Base-by-base conservation (phyloP, 2,329 filamentous ascomycete genomes). In the Ophiostoma angusticollis region DNA sequence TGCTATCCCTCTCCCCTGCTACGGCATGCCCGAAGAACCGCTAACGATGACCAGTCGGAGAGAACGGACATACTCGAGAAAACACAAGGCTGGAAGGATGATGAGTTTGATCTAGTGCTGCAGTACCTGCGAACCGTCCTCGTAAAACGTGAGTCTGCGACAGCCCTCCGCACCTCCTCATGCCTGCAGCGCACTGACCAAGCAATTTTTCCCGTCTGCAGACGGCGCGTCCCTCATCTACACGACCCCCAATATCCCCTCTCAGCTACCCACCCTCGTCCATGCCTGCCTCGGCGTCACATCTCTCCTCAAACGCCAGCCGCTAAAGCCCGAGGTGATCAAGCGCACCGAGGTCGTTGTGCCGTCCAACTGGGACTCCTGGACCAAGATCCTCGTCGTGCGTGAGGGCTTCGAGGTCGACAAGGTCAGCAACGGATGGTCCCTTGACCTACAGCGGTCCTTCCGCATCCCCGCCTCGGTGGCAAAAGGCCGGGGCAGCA, bases 311-410 rank as follows among this genome's bases (percentile, higher is more conserved):
- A 84, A 84, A 58, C 74, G 78, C 46, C 74, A 84, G 52, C 75
- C 80, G 18, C 68, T 93, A 18, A 91, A 85, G 60, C 82, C 87
- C 56, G 93, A 94, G 51, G 83, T 93, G 44, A 91, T 93, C 48
- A 91, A 91, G 61, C 74, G 89, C 43, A 87, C 94, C 58, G 93
- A 93, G 67, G 87, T 98, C 39, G 70, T 95, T 5, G 83, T 98
- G 1, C 89, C 89, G 2, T 82, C 87, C 13, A 95, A 95, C 57
- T 98, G 91, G 91, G 91, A 98, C 59, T 95, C 87, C 0, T 95
- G 86, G 84, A 87, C 86, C 43, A 98, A 96, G 61, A 95, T 98
- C 44, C 74, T 89, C 30, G 85, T 96, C 31, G 67, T 96, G 21
- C 76, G 85, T 39, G 91, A 94, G 54, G 84, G 80, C 0, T 96